These are phyloP conservation scores for Penicillium sp. DNA, from an alignment of 2,329 filamentous ascomycete species.

Conservation along the genomic window DNA sequence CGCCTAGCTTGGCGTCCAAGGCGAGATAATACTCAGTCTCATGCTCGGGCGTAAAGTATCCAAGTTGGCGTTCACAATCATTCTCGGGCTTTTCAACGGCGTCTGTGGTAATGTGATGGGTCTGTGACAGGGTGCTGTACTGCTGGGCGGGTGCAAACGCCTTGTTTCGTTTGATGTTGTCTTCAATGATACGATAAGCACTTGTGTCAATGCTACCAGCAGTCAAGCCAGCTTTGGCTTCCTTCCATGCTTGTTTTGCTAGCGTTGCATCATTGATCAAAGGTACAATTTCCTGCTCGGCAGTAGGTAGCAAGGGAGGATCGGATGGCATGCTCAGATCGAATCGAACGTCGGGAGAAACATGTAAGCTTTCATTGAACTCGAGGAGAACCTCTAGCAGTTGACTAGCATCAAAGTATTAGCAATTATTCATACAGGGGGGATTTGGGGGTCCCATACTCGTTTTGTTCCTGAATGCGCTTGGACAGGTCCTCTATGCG, in stretches of 20 bases:
- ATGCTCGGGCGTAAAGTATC: constrained; percentile 46
- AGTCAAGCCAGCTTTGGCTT: constrained; percentile 39
- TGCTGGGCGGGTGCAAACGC: constrained; percentile 39
- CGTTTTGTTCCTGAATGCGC: constrained; percentile 84
- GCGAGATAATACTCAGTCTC: constrained; percentile 45
- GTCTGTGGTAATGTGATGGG: constrained; percentile 29
- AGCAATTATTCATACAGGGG: constrained; percentile 3
- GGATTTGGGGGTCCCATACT: constrained; percentile 58
- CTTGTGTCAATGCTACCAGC: constrained; percentile 36
- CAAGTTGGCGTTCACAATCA: constrained; percentile 35
- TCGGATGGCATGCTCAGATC: constrained; percentile 56
- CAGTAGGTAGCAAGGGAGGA: constrained; percentile 49
- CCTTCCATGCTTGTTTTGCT: constrained; percentile 37
- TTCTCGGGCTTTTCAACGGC: constrained; percentile 18
- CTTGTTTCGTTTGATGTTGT: constrained; percentile 37
- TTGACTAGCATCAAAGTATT: constrained; percentile 58
- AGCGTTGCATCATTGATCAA: constrained; percentile 31
- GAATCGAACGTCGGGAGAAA: constrained; percentile 71
- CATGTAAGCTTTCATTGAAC: constrained; percentile 78
- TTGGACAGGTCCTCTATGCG: constrained; percentile 77
- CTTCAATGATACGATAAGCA: constrained; percentile 41
- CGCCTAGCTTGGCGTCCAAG: constrained; percentile 42
- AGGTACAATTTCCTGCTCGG: constrained; percentile 40
- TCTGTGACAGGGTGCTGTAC: constrained; percentile 33
- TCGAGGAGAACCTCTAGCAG: constrained; percentile 85